A percentile compares a stretch with the other conserved stretches of the same genome.
phyloP scores from a whole-genome alignment of 75 land plant species.

The Sequoia sempervirens region DNA sequence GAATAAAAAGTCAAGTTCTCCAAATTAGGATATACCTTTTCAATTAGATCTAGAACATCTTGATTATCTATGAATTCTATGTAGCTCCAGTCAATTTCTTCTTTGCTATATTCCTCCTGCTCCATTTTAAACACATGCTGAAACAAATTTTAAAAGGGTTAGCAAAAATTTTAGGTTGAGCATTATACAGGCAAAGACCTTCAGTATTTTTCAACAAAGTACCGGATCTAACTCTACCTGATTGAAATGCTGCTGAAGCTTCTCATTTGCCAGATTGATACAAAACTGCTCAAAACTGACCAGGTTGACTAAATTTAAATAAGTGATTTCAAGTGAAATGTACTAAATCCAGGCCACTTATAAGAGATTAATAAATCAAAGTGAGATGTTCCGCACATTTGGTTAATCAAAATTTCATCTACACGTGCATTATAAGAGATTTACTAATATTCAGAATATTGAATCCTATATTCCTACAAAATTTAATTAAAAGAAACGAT shows the following conservation, averaged over 20 bases:
- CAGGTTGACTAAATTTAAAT: neutral
- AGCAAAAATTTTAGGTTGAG: neutral
- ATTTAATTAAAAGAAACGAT: neutral
- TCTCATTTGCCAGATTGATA: slow-evolving; percentile 77
- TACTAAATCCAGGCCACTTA: neutral
- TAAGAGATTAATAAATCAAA: no score
- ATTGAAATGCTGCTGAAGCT: slow-evolving; percentile 81
- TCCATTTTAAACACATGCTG: slow-evolving; percentile 94
- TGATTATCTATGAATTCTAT: slow-evolving; percentile 87
- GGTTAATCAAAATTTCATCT: neutral
- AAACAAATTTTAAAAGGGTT: slow-evolving; percentile 11
- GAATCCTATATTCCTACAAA: neutral
- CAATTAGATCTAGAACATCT: slow-evolving; percentile 87
- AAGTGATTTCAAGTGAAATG: neutral
- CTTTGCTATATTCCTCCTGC: slow-evolving; percentile 79
- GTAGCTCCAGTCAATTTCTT: slow-evolving; percentile 82
- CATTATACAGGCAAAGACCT: neutral
- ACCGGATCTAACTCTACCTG: slow-evolving; percentile 26
- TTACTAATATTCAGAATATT: neutral
- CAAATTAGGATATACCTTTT: slow-evolving; percentile 49
- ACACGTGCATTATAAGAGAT: neutral
- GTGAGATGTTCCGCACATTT: neutral
- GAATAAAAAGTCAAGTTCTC: neutral
- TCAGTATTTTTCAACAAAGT: neutral
- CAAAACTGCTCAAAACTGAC: slow-evolving; percentile 77